A percentile compares a stretch with the other conserved stretches of the same genome.
Evolutionary conservation across 2,329 filamentous ascomycete genomes (phyloP).

Genomic region (Colletotrichum noveboracense): DNA sequence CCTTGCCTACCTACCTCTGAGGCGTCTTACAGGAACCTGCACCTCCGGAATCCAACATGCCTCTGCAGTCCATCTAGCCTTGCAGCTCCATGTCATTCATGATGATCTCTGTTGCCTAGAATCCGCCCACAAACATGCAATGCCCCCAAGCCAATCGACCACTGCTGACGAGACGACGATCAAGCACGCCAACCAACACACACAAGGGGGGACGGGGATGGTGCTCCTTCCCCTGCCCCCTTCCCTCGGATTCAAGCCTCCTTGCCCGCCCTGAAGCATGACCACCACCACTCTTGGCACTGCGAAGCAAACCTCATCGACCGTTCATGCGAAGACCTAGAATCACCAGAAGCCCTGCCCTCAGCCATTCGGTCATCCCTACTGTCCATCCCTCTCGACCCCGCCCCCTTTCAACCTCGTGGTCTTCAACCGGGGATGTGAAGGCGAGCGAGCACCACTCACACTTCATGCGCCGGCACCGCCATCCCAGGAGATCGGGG

Average conservation of each 20-base stretch:
- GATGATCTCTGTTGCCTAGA: not conserved
- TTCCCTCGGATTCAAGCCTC: not conserved
- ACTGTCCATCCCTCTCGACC: not conserved
- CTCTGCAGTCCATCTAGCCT: not conserved
- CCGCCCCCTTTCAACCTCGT: not conserved
- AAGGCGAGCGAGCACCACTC: constrained; percentile 4
- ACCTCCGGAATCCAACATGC: not conserved
- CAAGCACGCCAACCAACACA: not conserved
- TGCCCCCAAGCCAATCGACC: not conserved
- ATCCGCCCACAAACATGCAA: not conserved
- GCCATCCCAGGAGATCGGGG: not conserved
- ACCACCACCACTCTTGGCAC: not conserved
- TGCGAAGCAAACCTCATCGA: not conserved
- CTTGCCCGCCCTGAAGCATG: not conserved
- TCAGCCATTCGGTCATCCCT: not conserved
- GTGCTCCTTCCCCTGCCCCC: not conserved
- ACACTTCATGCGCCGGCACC: constrained; percentile 15
- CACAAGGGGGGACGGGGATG: not conserved
- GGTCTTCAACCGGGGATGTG: not conserved
- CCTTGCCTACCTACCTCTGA: not conserved
- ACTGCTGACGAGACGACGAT: not conserved
- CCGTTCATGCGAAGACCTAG: constrained; percentile 7
- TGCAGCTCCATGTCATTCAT: not conserved
- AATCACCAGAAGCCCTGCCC: not conserved
- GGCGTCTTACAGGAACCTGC: not conserved